Evolutionary conservation across 768 basidiomycete species (phyloP).

Genomic region (Sporobolomyces roseus): DNA sequence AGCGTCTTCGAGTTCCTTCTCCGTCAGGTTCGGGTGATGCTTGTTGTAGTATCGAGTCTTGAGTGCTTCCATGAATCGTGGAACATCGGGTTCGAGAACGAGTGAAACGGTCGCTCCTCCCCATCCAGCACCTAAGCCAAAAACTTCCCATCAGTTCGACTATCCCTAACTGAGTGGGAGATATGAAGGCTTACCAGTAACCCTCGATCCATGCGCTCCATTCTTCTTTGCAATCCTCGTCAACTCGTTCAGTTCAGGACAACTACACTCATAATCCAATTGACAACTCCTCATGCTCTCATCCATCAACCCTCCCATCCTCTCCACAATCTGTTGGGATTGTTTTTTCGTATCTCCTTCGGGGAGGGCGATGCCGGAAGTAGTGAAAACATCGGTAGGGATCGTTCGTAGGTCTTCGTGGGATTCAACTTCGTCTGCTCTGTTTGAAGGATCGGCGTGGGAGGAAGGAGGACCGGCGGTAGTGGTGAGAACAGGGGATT

Average conservation of each 20-base stretch:
- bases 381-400: slow-evolving; percentile 21
- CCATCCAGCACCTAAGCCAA: slow-evolving; percentile 68
- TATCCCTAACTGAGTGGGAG: background rate
- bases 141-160: background rate
- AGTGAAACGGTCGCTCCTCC: slow-evolving; percentile 84
- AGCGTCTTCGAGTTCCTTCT: slow-evolving; percentile 60
- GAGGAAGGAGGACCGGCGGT: slow-evolving; percentile 13
- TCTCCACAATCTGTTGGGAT: slow-evolving; percentile 27
- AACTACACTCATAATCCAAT: slow-evolving; percentile 62
- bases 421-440: background rate
- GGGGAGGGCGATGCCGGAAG: slow-evolving; percentile 7
- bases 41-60: slow-evolving; percentile 55
- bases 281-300: slow-evolving; percentile 70
- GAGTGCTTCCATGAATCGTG: slow-evolving; percentile 62
- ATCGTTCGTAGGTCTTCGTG: slow-evolving; percentile 10
- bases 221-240: slow-evolving; percentile 61
- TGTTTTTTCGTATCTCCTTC: slow-evolving; percentile 3
- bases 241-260: slow-evolving; percentile 67
- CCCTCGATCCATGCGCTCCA: slow-evolving; percentile 73
- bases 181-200: slow-evolving; percentile 62
- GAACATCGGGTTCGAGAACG: slow-evolving; percentile 62
- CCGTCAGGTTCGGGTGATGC: slow-evolving; percentile 62
- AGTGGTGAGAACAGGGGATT: slow-evolving; percentile 21
- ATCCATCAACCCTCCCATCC: slow-evolving; percentile 71
- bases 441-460: slow-evolving; percentile 3